These are phyloP conservation scores for Echinosophora koreensis DNA, from an alignment of 306 rosid species.

Conservation along the genomic window DNA sequence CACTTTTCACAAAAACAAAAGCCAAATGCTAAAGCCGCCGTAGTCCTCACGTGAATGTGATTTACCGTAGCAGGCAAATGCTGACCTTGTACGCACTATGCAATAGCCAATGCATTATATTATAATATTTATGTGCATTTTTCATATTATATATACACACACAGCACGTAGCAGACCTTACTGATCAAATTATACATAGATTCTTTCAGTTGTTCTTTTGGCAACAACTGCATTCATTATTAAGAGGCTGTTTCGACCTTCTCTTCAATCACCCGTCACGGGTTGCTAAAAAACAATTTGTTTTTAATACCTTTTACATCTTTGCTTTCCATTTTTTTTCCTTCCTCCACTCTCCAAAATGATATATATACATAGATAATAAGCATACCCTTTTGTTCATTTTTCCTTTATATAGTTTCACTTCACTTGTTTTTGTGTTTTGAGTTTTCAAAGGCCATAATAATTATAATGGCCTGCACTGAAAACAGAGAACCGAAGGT, in stretches of 20 bases:
- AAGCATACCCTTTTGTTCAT: constrained; percentile 37
- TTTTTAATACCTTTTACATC: background rate
- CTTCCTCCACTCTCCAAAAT: background rate
- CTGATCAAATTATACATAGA: constrained; percentile 14
- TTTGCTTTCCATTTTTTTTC: background rate
- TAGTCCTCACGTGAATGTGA: constrained; percentile 47
- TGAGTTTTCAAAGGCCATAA: constrained; percentile 1
- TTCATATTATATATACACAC: background rate
- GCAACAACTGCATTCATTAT: constrained; percentile 40
- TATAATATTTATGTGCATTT: background rate
- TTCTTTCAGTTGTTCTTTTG: constrained; percentile 37
- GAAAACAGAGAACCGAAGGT: constrained; percentile 65
- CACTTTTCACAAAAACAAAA: background rate
- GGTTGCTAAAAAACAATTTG: constrained; percentile 64
- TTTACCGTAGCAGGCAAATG: constrained; percentile 42
- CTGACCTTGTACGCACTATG: background rate
- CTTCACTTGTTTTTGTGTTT: background rate
- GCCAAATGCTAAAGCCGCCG: constrained; percentile 35
- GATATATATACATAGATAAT: constrained; percentile 15
- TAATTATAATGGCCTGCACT: constrained; percentile 50
- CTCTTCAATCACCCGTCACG: constrained; percentile 63
- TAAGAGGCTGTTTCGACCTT: constrained; percentile 10
- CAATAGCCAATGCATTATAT: background rate
- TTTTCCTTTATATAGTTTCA: background rate
- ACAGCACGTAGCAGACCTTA: background rate